Percentiles rank a stretch among this genome's conserved stretches.
Conservation (phyloP, 192 early-diverging fungal genomes). For the Podila verticillata region DNA sequence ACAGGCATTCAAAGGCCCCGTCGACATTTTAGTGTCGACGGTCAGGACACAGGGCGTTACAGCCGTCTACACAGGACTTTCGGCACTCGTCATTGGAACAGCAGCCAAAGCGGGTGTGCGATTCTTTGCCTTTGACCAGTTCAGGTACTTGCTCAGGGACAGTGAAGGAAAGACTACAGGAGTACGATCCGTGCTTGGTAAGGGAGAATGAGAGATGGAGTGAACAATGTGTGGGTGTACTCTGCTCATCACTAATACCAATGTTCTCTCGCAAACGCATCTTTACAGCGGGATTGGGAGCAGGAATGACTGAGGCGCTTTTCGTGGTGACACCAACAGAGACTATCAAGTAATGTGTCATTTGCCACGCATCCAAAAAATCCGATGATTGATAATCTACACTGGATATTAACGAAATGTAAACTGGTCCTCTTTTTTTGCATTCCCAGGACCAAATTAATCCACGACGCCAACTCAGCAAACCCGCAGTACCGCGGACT, state of each 20-base stretch:
- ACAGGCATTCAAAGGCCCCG: conserved; percentile 76
- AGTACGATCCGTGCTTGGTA: conserved; percentile 68
- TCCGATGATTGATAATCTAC: conserved; percentile 1
- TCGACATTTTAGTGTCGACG: conserved; percentile 81
- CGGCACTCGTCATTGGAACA: conserved; percentile 92
- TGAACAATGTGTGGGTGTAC: neutral
- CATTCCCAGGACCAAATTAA: conserved; percentile 82
- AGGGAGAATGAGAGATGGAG: conserved; percentile 6
- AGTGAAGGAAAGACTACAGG: conserved; percentile 76
- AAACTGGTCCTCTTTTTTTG: neutral
- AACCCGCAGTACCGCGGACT: conserved; percentile 83
- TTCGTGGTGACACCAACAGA: conserved; percentile 93
- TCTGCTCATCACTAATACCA: neutral
- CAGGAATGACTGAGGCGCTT: conserved; percentile 89
- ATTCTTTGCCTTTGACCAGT: conserved; percentile 91
- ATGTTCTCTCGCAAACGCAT: neutral
- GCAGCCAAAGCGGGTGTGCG: conserved; percentile 93
- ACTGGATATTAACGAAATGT: too few species aligned
- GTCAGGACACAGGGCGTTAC: conserved; percentile 75
- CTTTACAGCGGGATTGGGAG: conserved; percentile 77
- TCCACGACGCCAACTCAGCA: conserved; percentile 85
- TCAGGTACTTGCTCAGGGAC: conserved; percentile 77
- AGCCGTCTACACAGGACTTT: conserved; percentile 88
- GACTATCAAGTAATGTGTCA: conserved; percentile 82
- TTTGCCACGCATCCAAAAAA: neutral